Evolutionary conservation across 169 alveolate species (phyloP).

Genomic region (Cryptosporidium muris): DNA sequence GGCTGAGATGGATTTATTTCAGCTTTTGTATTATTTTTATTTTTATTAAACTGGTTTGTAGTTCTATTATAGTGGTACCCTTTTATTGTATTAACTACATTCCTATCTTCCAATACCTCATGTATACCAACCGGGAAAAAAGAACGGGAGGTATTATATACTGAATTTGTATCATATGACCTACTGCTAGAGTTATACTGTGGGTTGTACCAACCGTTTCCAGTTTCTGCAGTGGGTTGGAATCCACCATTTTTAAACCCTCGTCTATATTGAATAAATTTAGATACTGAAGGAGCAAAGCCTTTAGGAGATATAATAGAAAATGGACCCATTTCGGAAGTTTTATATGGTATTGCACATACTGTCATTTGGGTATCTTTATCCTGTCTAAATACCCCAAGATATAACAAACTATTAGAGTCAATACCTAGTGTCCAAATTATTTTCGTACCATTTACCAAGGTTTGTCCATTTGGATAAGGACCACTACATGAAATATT

Average conservation of each 20-base stretch:
- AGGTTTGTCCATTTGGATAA: slow-evolving; percentile 4
- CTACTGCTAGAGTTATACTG: not conserved
- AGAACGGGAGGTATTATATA: slow-evolving; percentile 27
- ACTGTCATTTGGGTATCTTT: slow-evolving; percentile 21
- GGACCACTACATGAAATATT: slow-evolving; percentile 60
- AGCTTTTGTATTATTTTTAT: slow-evolving; percentile 32
- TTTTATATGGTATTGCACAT: slow-evolving; percentile 31
- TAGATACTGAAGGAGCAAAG: slow-evolving; percentile 33
- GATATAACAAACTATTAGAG: slow-evolving; percentile 14
- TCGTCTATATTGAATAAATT: slow-evolving; percentile 4
- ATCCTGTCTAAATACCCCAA: slow-evolving; percentile 6
- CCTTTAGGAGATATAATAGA: slow-evolving; percentile 39
- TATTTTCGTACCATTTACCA: slow-evolving; percentile 9
- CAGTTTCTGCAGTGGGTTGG: slow-evolving; percentile 6
- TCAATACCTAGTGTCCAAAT: slow-evolving; percentile 66
- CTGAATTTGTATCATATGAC: slow-evolving; percentile 17
- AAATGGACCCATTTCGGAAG: not conserved
- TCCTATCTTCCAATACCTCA: slow-evolving; percentile 48
- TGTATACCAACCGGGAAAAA: slow-evolving; percentile 63
- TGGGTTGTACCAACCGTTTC: slow-evolving; percentile 30
- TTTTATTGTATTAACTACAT: slow-evolving; percentile 15
- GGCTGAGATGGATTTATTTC: slow-evolving; percentile 67
- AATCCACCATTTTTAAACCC: slow-evolving; percentile 51
- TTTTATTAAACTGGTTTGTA: slow-evolving; percentile 46
- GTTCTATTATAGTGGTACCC: slow-evolving; percentile 55